Evolutionary conservation across 2,329 filamentous ascomycete species (phyloP).

Genomic region (Zymoseptoria passerinii): DNA sequence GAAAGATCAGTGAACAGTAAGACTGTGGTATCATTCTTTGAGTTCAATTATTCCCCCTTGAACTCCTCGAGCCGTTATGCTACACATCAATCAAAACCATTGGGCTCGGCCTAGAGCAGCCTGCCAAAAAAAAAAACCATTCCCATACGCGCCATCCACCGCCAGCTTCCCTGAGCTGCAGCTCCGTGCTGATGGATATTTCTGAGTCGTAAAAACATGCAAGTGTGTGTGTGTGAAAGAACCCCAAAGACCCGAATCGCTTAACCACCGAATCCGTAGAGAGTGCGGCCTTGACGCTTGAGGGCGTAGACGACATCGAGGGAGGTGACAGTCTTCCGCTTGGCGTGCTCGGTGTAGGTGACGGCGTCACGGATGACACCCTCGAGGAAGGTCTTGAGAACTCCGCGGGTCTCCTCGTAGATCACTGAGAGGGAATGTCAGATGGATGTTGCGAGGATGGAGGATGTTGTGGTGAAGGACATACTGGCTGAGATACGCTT

Average conservation of each 20-base stretch:
- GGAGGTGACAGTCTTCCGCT: conserved; percentile 64
- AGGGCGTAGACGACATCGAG: conserved; percentile 57
- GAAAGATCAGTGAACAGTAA: not conserved
- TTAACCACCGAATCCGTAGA: conserved; percentile 63
- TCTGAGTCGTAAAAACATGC: conserved; percentile 29
- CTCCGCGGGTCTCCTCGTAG: conserved; percentile 75
- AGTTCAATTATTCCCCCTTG: conserved; percentile 21
- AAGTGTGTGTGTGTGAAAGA: conserved; percentile 15
- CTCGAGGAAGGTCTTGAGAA: conserved; percentile 77
- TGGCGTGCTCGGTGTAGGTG: conserved; percentile 76
- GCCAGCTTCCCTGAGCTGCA: conserved; percentile 24
- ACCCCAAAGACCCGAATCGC: conserved; percentile 18
- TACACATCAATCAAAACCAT: conserved; percentile 24
- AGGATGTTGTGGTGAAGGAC: conserved; percentile 7
- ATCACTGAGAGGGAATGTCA: conserved; percentile 48
- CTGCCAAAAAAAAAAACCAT: conserved; percentile 18
- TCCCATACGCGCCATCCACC: conserved; percentile 28
- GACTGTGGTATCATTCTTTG: conserved; percentile 21
- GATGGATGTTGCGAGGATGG: conserved; percentile 15
- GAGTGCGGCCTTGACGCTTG: conserved; percentile 56
- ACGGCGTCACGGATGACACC: conserved; percentile 71
- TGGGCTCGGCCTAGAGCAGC: conserved; percentile 19
- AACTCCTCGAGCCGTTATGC: conserved; percentile 27
- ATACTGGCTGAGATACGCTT: conserved; percentile 98
- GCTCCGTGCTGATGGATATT: conserved; percentile 30